Conservation (phyloP, 371 early-diverging fungal genomes). For the Quaeritorhiza haematococci region DNA sequence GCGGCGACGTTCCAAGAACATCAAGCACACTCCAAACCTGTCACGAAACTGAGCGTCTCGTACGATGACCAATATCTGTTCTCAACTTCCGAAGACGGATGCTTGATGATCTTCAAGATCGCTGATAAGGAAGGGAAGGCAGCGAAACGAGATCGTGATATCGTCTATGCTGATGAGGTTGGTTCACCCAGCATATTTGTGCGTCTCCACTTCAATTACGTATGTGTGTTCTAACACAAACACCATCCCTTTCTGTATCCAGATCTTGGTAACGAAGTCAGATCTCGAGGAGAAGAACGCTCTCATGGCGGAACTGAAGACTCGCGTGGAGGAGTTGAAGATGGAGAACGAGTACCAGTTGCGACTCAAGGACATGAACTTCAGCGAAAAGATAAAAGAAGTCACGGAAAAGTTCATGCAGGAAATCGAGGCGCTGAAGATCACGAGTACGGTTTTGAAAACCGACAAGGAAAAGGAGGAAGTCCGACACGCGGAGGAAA, state of each 20-base stretch:
- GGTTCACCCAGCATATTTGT: too few relatives aligned
- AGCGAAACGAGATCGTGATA: neutral
- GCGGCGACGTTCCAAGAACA: slow-evolving; percentile 25
- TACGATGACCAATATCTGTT: slow-evolving; percentile 27
- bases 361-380: slow-evolving; percentile 18
- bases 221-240: too few relatives aligned
- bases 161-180: slow-evolving; percentile 16
- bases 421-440: slow-evolving; percentile 29
- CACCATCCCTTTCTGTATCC: neutral
- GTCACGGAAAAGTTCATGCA: slow-evolving; percentile 22
- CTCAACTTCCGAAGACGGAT: slow-evolving; percentile 27
- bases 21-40: slow-evolving; percentile 19
- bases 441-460: slow-evolving; percentile 19
- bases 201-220: too few relatives aligned
- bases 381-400: slow-evolving; percentile 28
- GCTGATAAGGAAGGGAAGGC: slow-evolving; percentile 18
- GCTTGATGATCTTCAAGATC: slow-evolving; percentile 23
- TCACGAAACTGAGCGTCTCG: slow-evolving; percentile 19
- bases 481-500: slow-evolving; percentile 16
- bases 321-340: slow-evolving; percentile 26
- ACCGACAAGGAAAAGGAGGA: slow-evolving; percentile 40
- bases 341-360: slow-evolving; percentile 34
- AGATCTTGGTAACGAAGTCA: slow-evolving; percentile 27
- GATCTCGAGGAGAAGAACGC: slow-evolving; percentile 26
- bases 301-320: slow-evolving; percentile 16